Conservation (phyloP, 1,139 yeast species). For the Zygosaccharomyces pseudobailii region DNA sequence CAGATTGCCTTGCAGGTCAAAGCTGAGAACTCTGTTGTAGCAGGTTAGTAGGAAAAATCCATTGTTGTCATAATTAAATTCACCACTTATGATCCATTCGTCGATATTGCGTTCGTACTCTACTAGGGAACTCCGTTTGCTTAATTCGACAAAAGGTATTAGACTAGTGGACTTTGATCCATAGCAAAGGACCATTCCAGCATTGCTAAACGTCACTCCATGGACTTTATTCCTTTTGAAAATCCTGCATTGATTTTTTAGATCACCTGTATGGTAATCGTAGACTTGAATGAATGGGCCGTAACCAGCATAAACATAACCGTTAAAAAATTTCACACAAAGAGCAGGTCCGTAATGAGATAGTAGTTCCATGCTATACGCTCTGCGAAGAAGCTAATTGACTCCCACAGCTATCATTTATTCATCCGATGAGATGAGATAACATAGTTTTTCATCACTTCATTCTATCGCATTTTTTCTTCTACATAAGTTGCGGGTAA, state of each 20-base stretch:
- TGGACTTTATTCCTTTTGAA: slow-evolving; percentile 76
- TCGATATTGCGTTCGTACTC: slow-evolving; percentile 47
- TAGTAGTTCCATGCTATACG: slow-evolving; percentile 13
- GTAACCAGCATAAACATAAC: slow-evolving; percentile 56
- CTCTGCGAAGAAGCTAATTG: neutral
- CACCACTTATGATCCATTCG: slow-evolving; percentile 74
- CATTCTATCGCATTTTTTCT: slow-evolving; percentile 1
- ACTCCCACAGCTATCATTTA: neutral
- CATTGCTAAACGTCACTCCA: slow-evolving; percentile 47
- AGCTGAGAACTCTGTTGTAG: slow-evolving; percentile 62
- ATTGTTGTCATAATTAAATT: slow-evolving; percentile 41
- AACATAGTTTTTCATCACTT: neutral
- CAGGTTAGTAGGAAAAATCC: slow-evolving; percentile 61
- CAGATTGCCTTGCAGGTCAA: slow-evolving; percentile 37
- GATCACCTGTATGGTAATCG: slow-evolving; percentile 40
- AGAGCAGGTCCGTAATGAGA: slow-evolving; percentile 65
- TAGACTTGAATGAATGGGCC: slow-evolving; percentile 66
- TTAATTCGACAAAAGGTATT: slow-evolving; percentile 33
- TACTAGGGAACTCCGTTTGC: slow-evolving; percentile 20
- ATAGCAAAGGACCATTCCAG: slow-evolving; percentile 44
- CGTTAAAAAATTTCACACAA: slow-evolving; percentile 45
- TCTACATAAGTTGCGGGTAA: neutral
- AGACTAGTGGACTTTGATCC: slow-evolving; percentile 70
- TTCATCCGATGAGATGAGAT: slow-evolving; percentile 3
- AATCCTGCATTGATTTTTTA: slow-evolving; percentile 42